These are phyloP conservation scores for Colletotrichum eleusines DNA, from an alignment of 2,329 filamentous ascomycete species.

Conservation along the genomic window DNA sequence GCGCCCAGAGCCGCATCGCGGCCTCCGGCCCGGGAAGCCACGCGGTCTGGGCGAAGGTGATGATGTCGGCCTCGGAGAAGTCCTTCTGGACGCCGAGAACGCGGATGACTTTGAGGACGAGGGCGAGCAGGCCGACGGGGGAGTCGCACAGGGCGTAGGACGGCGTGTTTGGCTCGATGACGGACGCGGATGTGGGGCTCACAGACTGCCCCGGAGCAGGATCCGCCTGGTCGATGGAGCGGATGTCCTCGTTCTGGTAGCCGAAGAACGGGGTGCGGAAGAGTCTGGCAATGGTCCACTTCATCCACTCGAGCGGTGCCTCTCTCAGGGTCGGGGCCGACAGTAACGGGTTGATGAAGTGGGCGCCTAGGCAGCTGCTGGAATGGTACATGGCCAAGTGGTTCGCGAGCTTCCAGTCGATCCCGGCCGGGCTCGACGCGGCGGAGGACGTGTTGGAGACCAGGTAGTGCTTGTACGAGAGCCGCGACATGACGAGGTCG, in stretches of 20 bases:
- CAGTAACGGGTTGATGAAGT: slow-evolving; percentile 71
- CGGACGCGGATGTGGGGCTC: slow-evolving; percentile 47
- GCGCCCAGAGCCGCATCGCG: slow-evolving; percentile 67
- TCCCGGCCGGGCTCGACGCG: slow-evolving; percentile 57
- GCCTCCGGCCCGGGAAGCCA: slow-evolving; percentile 77
- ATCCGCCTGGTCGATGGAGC: slow-evolving; percentile 51
- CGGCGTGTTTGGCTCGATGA: slow-evolving; percentile 64
- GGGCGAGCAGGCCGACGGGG: slow-evolving; percentile 68
- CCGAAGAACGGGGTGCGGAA: slow-evolving; percentile 65
- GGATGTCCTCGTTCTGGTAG: slow-evolving; percentile 66
- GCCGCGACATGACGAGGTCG: slow-evolving; percentile 68
- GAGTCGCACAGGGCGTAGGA: slow-evolving; percentile 73
- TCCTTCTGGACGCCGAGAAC: slow-evolving; percentile 54
- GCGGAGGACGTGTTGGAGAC: slow-evolving; percentile 66
- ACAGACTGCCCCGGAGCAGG: slow-evolving; percentile 11
- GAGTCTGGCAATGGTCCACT: slow-evolving; percentile 66
- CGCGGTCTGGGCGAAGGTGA: slow-evolving; percentile 71
- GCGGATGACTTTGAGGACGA: slow-evolving; percentile 62
- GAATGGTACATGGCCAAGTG: slow-evolving; percentile 61
- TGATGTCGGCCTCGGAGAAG: slow-evolving; percentile 64
- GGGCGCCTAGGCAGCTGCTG: slow-evolving; percentile 67
- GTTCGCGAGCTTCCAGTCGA: slow-evolving; percentile 65
- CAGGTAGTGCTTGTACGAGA: slow-evolving; percentile 71
- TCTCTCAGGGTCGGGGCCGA: slow-evolving; percentile 59
- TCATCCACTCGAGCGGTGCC: slow-evolving; percentile 63